Percentiles rank a stretch among this genome's conserved stretches.
Evolutionary conservation across 1,284 basidiomycete species (phyloP).

Genomic region (Heterobasidion annosum): DNA sequence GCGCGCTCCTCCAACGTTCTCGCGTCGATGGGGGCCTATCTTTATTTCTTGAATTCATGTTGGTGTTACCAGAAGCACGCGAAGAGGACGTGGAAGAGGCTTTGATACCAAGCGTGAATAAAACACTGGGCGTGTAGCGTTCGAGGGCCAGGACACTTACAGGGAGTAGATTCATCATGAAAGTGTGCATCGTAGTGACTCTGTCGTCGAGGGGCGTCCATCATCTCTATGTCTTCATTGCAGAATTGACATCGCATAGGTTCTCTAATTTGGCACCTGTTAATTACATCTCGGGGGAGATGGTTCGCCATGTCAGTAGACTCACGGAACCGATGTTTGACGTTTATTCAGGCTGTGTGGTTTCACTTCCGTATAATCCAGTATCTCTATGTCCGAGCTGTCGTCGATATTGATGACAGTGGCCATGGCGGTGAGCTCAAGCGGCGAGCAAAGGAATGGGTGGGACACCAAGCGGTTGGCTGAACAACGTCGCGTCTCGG

Average conservation of each 20-base stretch:
- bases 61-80: neutral
- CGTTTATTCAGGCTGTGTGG: too few species aligned
- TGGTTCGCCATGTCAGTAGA: too few species aligned
- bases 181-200: neutral
- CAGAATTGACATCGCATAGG: constrained; percentile 40
- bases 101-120: neutral
- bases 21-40: neutral
- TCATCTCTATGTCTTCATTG: constrained; percentile 24
- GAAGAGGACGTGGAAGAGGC: neutral
- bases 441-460: neutral
- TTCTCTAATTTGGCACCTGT: constrained; percentile 7
- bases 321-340: too few species aligned
- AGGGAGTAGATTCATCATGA: neutral
- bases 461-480: neutral
- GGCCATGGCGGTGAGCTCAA: neutral
- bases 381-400: neutral
- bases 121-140: neutral
- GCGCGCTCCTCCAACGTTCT: neutral
- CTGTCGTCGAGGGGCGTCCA: constrained; percentile 18
- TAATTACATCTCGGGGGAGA: too few species aligned
- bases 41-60: neutral
- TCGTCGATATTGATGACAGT: neutral
- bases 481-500: neutral
- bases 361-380: too few species aligned
- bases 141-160: neutral